Base-by-base conservation (phyloP, 2,329 filamentous ascomycete genomes). In the Penicillium digitatum region DNA sequence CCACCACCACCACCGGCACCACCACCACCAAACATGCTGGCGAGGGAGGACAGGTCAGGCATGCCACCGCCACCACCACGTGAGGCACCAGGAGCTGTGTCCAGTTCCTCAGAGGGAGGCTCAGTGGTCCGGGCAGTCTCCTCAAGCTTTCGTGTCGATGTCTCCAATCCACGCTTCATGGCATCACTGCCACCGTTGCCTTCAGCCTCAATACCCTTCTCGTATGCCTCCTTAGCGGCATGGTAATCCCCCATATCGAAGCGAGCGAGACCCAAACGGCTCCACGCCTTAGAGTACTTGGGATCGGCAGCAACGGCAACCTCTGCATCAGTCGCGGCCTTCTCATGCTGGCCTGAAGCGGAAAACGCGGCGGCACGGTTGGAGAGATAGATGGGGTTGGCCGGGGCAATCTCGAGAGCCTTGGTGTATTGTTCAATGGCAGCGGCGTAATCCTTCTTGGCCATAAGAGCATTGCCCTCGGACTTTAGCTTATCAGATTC, bases 111-210 rank as follows among this genome's bases (percentile, higher is more conserved):
- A 22, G 80, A 76, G 16, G 79, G 78, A 46, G 76, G 76, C 59
- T 77, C 76, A 48, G 73, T 72, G 48, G 81, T 82, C 47, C 73
- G 78, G 60, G 84, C 85, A 67, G 93, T 83, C 74, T 96, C 91
- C 61, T 93, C 90, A 43, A 95, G 87, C 67, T 89, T 85, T 68
- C 85, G 86, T 82, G 89, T 94, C 50, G 92, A 93, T 16, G 94
- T 97, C 82, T 97, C 92, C 71, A 84, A 94, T 20, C 94, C 94
- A 78, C 93, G 95, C 81, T 91, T 93, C 94, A 97, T 97, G 57
- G 93, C 91, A 16, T 97, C 92, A 64, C 89, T 95, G 58, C 94
- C 94, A 51, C 94, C 94, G 69, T 86, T 94, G 48, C 94, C 93
- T 76, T 99, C 94, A 61, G 90, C 84, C 72, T 96, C 89, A 70